Evolutionary conservation across 179 eudicot species (phyloP), one percentile per base, ranked within the genome.

Genomic region (Spergularia azorica): DNA sequence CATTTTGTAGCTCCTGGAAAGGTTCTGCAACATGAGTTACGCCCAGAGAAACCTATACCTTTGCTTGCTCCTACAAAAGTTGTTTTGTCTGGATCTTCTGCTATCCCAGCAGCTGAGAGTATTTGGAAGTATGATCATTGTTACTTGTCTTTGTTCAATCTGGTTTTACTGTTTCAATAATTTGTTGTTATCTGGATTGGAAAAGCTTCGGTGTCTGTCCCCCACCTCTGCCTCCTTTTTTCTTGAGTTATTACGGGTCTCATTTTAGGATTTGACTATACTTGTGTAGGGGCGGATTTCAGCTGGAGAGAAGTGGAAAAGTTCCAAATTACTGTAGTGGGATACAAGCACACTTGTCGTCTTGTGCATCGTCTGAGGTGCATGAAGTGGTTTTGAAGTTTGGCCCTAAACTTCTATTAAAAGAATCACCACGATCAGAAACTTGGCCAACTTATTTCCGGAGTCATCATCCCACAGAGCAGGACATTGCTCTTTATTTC

Each of bases 401-500:
- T 73, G 69, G 74, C 38, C 60, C 63, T 41, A 81, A 77, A 60
- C 75, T 84, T 54, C 5, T 59, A 55, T 51, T 86, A 18, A 74
- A 77, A 60, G 80, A 76, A 59, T 78, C 77, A 56, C 72, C 84
- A 21, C 79, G 81, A 10, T 54, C 52, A 36, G 77, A 81, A 46
- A 74, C 70, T 67, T 84, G 85, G 89, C 85, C 83, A 13, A 48
- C 61, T 79, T 79, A 79, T 58, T 86, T 77, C 74, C 78, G 64
- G 32, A 77, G 70, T 38, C 70, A 51, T 71, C 56, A 75, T 64
- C 83, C 79, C 17, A 79, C 78, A 4, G 89, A 86, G 61, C 68
- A 81, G 21, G 80, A 86, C 74, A 79, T 86, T 57, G 83, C 87
- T 66, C 71, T 86, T 60, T 86, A 81, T 77, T 86, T 86, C 82